Percentiles rank a stretch among this genome's conserved stretches.
Evolutionary conservation across 805 yeast species (phyloP).

Genomic region (Cyberlindnera euphorbiiphila): DNA sequence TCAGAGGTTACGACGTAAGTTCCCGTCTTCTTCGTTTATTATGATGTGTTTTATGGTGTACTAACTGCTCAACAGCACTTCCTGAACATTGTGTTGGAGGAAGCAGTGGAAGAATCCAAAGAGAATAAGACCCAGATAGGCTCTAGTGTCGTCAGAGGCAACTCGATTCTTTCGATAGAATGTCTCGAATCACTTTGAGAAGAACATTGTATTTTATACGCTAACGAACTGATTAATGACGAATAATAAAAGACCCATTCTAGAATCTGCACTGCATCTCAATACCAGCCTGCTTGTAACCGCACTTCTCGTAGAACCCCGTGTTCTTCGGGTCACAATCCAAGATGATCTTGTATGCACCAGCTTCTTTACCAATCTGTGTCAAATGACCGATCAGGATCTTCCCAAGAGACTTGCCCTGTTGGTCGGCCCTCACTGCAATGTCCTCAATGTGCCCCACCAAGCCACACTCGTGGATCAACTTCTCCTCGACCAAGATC

Average conservation of each 20-base stretch:
- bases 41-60: not conserved
- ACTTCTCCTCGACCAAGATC: conserved; percentile 72
- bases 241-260: no score
- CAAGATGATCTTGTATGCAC: conserved; percentile 84
- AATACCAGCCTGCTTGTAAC: conserved; percentile 58
- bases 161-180: conserved; percentile 71
- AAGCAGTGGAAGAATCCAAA: conserved; percentile 58
- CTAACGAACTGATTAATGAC: no score
- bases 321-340: conserved; percentile 85
- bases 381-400: conserved; percentile 60
- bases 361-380: conserved; percentile 50
- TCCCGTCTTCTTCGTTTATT: not conserved
- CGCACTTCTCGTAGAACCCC: conserved; percentile 87
- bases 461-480: conserved; percentile 77
- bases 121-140: conserved; percentile 56
- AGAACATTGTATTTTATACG: no score
- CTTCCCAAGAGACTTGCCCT: conserved; percentile 80
- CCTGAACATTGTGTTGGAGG: conserved; percentile 66
- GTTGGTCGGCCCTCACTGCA: conserved; percentile 68
- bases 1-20: conserved; percentile 71
- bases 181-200: conserved; percentile 26
- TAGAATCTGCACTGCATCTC: conserved; percentile 59
- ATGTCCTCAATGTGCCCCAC: conserved; percentile 97
- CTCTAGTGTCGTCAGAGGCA: conserved; percentile 71
- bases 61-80: conserved; percentile 40